Conservation (phyloP, 495 filamentous ascomycete genomes). For the Diplogelasinospora grovesii region DNA sequence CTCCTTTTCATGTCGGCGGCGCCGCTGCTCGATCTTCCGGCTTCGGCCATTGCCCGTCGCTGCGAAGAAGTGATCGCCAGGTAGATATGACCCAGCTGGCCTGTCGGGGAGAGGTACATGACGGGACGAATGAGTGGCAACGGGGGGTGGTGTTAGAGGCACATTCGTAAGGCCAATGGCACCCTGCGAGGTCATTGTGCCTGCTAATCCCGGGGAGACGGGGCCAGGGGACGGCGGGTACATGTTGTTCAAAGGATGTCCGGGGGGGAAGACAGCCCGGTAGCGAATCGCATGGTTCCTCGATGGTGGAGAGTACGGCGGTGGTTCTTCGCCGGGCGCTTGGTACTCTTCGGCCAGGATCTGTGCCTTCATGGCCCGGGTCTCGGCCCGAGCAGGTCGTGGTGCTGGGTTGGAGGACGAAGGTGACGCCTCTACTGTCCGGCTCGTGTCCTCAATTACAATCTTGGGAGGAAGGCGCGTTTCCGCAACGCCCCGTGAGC, state of each 20-base stretch:
- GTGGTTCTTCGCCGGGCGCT: constrained; percentile 25
- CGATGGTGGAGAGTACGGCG: constrained; percentile 38
- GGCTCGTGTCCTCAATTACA: constrained; percentile 9
- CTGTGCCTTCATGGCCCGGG: constrained; percentile 32
- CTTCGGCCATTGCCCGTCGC: constrained; percentile 20
- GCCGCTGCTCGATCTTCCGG: constrained; percentile 41
- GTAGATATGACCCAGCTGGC: constrained; percentile 28
- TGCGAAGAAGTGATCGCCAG: constrained; percentile 30
- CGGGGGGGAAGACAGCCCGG: constrained; percentile 33
- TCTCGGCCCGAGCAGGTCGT: constrained; percentile 13
- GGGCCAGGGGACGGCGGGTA: constrained; percentile 41
- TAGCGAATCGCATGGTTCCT: constrained; percentile 24
- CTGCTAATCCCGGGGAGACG: constrained; percentile 32
- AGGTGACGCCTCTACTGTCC: background rate
- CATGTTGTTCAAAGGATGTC: constrained; percentile 25
- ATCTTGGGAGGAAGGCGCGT: constrained; percentile 7
- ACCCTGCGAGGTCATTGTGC: constrained; percentile 42
- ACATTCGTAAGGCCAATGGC: constrained; percentile 35
- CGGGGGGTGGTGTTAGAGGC: constrained; percentile 29
- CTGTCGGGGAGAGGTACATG: constrained; percentile 25
- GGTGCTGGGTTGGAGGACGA: constrained; percentile 13
- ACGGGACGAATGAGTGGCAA: background rate
- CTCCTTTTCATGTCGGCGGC: constrained; percentile 56
- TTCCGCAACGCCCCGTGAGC: background rate
- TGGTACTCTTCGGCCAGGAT: constrained; percentile 24